These are phyloP conservation scores for Exserohilum turcica DNA, from an alignment of 2,329 filamentous ascomycete species.

Conservation along the genomic window DNA sequence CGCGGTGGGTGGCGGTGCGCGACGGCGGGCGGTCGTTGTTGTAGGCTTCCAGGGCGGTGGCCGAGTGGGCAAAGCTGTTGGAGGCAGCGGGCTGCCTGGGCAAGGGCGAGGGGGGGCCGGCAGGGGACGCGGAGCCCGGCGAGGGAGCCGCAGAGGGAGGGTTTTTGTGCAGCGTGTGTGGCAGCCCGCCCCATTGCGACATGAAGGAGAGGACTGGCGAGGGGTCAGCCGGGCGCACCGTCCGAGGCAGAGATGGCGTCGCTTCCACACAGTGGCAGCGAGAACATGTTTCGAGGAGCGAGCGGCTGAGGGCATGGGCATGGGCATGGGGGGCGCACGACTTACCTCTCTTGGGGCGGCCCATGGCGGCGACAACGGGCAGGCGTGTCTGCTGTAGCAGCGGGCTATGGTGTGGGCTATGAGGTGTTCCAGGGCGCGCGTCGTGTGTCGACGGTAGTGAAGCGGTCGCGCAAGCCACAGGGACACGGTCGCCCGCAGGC, in stretches of 20 bases:
- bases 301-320: slow-evolving; percentile 5
- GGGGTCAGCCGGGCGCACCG: slow-evolving; percentile 31
- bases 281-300: slow-evolving; percentile 11
- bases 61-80: slow-evolving; percentile 32
- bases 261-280: slow-evolving; percentile 5
- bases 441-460: slow-evolving; percentile 21
- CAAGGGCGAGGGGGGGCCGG: slow-evolving; percentile 39
- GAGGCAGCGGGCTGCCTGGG: slow-evolving; percentile 28
- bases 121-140: slow-evolving; percentile 43
- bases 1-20: slow-evolving; percentile 45
- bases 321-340: slow-evolving; percentile 16
- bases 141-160: slow-evolving; percentile 29
- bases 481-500: slow-evolving; percentile 27
- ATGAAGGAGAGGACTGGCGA: slow-evolving; percentile 82
- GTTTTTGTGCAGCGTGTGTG: slow-evolving; percentile 30
- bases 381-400: slow-evolving; percentile 11
- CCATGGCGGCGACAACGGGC: slow-evolving; percentile 37
- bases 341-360: slow-evolving; percentile 46
- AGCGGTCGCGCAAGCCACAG: slow-evolving; percentile 40
- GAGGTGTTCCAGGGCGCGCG: slow-evolving; percentile 25
- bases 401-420: too few species aligned
- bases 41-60: slow-evolving; percentile 39
- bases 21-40: slow-evolving; percentile 33
- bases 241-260: slow-evolving; percentile 36
- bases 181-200: slow-evolving; percentile 70